A percentile compares a stretch with the other conserved stretches of the same genome.
Conservation (phyloP, 257 asterid species). For the Penstemon barbatus region DNA sequence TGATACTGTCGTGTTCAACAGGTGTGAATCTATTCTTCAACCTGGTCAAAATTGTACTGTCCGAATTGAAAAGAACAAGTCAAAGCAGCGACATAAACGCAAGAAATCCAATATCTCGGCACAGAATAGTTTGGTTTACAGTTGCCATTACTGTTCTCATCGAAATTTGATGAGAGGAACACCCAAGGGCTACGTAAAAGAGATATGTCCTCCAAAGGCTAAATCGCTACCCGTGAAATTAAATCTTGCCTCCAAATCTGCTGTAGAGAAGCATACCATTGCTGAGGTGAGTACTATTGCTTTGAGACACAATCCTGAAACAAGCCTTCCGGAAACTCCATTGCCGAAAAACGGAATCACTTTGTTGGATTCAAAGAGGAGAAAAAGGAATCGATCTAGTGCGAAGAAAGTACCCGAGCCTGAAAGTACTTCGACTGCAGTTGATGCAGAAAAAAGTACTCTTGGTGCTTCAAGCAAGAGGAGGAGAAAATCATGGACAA, state of each 20-base stretch:
- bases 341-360: conserved; percentile 25
- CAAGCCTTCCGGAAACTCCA: conserved; percentile 48
- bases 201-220: conserved; percentile 46
- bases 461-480: conserved; percentile 44
- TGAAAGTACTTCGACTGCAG: conserved; percentile 27
- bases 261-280: conserved; percentile 17
- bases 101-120: conserved; percentile 36
- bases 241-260: conserved; percentile 22
- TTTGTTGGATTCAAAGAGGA: conserved; percentile 60
- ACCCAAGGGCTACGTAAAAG: conserved; percentile 55
- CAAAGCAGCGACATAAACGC: conserved; percentile 33
- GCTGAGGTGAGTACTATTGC: conserved; percentile 18
- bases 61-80: conserved; percentile 52
- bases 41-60: conserved; percentile 64
- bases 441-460: conserved; percentile 30
- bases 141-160: conserved; percentile 69
- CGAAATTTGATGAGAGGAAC: conserved; percentile 69
- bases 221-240: conserved; percentile 28
- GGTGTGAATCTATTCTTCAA: conserved; percentile 74
- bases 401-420: conserved; percentile 43
- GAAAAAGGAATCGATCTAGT: conserved; percentile 52
- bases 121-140: conserved; percentile 61
- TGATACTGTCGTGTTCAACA: conserved; percentile 32
- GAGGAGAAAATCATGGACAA: conserved; percentile 67
- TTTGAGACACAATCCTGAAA: conserved; percentile 33